Conservation (phyloP, 2,329 filamentous ascomycete genomes). For the Phialophora verrucosa region DNA sequence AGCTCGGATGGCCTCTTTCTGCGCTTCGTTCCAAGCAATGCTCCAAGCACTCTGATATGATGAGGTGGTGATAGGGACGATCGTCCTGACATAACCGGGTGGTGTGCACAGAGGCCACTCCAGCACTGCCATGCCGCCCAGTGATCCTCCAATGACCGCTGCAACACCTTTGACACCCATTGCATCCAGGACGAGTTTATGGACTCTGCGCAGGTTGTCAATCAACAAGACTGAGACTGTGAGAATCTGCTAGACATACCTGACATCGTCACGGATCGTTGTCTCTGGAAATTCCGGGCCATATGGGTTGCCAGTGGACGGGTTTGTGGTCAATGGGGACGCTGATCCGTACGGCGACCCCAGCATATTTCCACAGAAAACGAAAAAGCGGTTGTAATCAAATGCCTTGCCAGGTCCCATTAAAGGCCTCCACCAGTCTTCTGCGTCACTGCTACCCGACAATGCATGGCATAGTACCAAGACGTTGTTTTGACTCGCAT, state of each 20-base stretch:
- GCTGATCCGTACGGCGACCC: constrained; percentile 61
- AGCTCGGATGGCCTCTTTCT: constrained; percentile 78
- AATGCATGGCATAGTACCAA: constrained; percentile 65
- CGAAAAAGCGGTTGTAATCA: constrained; percentile 59
- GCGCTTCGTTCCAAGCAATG: constrained; percentile 63
- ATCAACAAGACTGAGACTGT: too few species aligned
- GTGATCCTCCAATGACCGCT: constrained; percentile 61
- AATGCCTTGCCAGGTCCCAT: constrained; percentile 58
- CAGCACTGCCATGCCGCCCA: constrained; percentile 63
- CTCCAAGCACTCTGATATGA: constrained; percentile 63
- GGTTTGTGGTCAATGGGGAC: constrained; percentile 65
- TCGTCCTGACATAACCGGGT: constrained; percentile 61
- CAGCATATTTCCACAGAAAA: constrained; percentile 60
- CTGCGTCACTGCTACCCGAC: constrained; percentile 60
- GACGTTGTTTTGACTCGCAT: constrained; percentile 63
- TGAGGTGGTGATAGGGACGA: constrained; percentile 63
- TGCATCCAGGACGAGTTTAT: constrained; percentile 60
- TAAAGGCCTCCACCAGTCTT: constrained; percentile 63
- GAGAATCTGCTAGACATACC: constrained; percentile 28
- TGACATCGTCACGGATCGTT: constrained; percentile 92
- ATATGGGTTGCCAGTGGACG: constrained; percentile 66
- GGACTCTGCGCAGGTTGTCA: constrained; percentile 43
- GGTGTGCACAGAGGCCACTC: constrained; percentile 75
- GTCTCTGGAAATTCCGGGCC: constrained; percentile 95
- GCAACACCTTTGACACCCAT: constrained; percentile 60